phyloP scores from a whole-genome alignment of 257 asterid genomes.

The Ilex asprella region DNA sequence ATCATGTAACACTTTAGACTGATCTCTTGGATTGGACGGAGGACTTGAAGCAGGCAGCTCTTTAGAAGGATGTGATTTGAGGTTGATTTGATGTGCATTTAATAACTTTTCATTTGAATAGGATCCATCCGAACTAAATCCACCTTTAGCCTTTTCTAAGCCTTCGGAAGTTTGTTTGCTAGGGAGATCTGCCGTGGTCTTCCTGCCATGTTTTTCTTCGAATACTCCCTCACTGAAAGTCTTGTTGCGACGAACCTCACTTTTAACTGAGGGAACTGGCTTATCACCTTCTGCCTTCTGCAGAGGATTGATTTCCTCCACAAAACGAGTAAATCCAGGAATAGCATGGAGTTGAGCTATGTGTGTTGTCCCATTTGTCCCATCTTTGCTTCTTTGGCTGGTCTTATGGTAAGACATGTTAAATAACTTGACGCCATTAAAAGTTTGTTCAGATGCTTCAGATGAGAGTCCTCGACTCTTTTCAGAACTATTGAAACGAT shows the following conservation, averaged over 20 bases:
- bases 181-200: slow-evolving; percentile 20
- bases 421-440: slow-evolving; percentile 46
- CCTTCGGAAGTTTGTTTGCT: slow-evolving; percentile 18
- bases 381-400: slow-evolving; percentile 34
- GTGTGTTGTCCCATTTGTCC: slow-evolving; percentile 47
- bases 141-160: slow-evolving; percentile 30
- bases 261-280: slow-evolving; percentile 32
- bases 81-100: slow-evolving; percentile 22
- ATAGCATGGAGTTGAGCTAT: slow-evolving; percentile 66
- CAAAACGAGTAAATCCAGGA: slow-evolving; percentile 63
- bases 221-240: not conserved
- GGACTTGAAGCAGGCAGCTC: slow-evolving; percentile 27
- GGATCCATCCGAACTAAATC: slow-evolving; percentile 32
- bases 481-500: slow-evolving; percentile 27
- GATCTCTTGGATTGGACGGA: slow-evolving; percentile 12
- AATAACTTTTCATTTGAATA: slow-evolving; percentile 23
- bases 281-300: slow-evolving; percentile 32
- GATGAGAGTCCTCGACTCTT: slow-evolving; percentile 25
- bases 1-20: slow-evolving; percentile 8
- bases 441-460: slow-evolving; percentile 44
- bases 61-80: slow-evolving; percentile 31
- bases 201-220: slow-evolving; percentile 21
- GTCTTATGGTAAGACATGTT: slow-evolving; percentile 73
- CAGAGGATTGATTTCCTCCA: slow-evolving; percentile 39
- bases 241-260: slow-evolving; percentile 40